Base-by-base conservation (phyloP, 208 protist species). In the Phytomonas francai region DNA sequence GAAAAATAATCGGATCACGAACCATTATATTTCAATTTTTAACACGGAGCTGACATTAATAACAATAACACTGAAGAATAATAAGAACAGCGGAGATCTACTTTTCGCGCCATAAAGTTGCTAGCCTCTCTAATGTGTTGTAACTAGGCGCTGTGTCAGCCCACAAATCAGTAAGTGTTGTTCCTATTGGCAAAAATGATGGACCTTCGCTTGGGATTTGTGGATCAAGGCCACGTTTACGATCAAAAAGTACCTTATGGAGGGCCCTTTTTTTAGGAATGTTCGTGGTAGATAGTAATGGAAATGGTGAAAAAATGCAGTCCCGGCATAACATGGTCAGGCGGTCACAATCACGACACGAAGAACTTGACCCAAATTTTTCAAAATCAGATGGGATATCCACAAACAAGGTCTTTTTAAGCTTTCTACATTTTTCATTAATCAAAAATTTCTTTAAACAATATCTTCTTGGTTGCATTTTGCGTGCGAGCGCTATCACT, bases 311-410 rank as follows among this genome's bases (percentile, higher is more conserved):
- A 56, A 85, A 82, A 51, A 86, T 32, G 36, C 73, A 70, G 79
- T 77, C 78, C 28, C 88, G 72, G 59, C 83, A 88, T 12, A 93
- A 59, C 49, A 81, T 72, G 6, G 83, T 88, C 4, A 93, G 69
- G 63, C 87, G 83, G 56, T 91, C 85, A 61, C 85, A 89, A 76
- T 89, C 83, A 19, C 88, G 88, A 59, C 79, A 87, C 0, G 85
- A 80, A 0, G 78, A 70, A 54, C 88, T 91, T 42, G 74, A 70
- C 12, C 77, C 77, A 54, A 73, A 79, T 66, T 89, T 85, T 12
- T 71, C 70, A 36, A 91, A 77, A 68, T 91, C 88, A 39, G 78
- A 72, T 12, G 84, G 81, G 67, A 93, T 88, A 14, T 39, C 69
- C 11, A 82, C 68, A 12, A 39, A 68, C 29, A 91, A 64, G 25